Percentiles rank a stretch among this genome's conserved stretches.
These are phyloP conservation scores for Kwoniella dendrophila DNA, from an alignment of 768 basidiomycete species.

Conservation along the genomic window DNA sequence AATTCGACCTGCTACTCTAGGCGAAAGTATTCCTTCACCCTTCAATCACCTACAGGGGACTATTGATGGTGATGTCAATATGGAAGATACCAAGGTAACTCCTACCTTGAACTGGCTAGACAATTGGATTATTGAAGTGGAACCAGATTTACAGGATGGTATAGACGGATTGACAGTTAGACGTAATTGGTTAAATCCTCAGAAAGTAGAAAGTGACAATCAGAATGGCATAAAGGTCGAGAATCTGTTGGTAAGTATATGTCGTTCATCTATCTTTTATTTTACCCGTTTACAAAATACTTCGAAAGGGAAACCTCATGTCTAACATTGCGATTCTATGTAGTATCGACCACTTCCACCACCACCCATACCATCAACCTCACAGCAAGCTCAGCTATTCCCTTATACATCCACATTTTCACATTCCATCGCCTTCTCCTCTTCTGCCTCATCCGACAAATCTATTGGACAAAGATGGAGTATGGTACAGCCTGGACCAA, in stretches of 20 bases:
- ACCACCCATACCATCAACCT: neutral
- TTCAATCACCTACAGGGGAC: neutral
- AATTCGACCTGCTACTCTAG: slow-evolving; percentile 24
- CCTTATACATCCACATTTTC: slow-evolving; percentile 36
- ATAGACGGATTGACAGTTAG: slow-evolving; percentile 34
- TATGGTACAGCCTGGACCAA: slow-evolving; percentile 36
- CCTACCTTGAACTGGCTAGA: neutral
- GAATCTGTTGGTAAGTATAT: slow-evolving; percentile 32
- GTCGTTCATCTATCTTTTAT: neutral
- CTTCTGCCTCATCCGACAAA: neutral
- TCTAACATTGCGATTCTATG: neutral
- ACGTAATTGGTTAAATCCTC: slow-evolving; percentile 28
- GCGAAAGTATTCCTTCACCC: slow-evolving; percentile 24
- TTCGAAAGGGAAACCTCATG: neutral
- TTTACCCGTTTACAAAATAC: neutral
- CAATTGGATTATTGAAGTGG: slow-evolving; percentile 36
- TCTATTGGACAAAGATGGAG: slow-evolving; percentile 37
- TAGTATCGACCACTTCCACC: slow-evolving; percentile 10
- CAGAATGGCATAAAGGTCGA: slow-evolving; percentile 30
- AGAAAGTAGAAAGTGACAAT: neutral
- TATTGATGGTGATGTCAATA: slow-evolving; percentile 6
- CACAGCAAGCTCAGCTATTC: slow-evolving; percentile 25
- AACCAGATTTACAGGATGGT: slow-evolving; percentile 5
- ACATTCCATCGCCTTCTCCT: slow-evolving; percentile 5
- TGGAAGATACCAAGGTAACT: slow-evolving; percentile 2